Evolutionary conservation across 2,329 filamentous ascomycete species (phyloP).

Genomic region (Cladosporium cucumerinum): DNA sequence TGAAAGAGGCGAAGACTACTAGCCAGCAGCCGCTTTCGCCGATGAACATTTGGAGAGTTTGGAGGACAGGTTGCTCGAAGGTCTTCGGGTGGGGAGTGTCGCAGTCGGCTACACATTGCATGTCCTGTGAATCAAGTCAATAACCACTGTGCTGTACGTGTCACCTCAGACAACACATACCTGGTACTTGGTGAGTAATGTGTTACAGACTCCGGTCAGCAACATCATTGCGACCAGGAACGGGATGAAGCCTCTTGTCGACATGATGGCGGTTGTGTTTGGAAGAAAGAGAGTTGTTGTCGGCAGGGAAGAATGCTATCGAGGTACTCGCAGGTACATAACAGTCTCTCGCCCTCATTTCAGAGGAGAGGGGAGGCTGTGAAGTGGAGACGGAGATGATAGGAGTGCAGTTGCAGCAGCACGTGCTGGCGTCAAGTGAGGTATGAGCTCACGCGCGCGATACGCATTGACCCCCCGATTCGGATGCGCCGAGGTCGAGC

Average conservation of each 20-base stretch:
- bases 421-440: slow-evolving; percentile 13
- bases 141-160: neutral
- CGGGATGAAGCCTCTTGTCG: slow-evolving; percentile 68
- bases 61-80: slow-evolving; percentile 94
- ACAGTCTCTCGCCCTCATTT: slow-evolving; percentile 3
- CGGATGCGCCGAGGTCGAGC: neutral
- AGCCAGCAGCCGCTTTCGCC: slow-evolving; percentile 97
- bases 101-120: slow-evolving; percentile 94
- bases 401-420: slow-evolving; percentile 4
- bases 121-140: slow-evolving; percentile 60
- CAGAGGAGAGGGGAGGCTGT: neutral
- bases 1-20: slow-evolving; percentile 67
- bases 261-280: slow-evolving; percentile 47
- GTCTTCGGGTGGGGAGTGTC: slow-evolving; percentile 64
- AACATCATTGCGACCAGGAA: slow-evolving; percentile 95
- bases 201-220: slow-evolving; percentile 93
- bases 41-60: slow-evolving; percentile 96
- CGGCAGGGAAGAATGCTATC: neutral
- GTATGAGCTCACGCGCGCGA: slow-evolving; percentile 13
- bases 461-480: slow-evolving; percentile 14
- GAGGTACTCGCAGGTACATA: neutral
- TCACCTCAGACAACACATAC: slow-evolving; percentile 46
- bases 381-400: neutral
- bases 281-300: neutral
- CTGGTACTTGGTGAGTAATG: slow-evolving; percentile 93